Base-by-base conservation (phyloP, 768 basidiomycete species). In the Pleurotus sapidus region DNA sequence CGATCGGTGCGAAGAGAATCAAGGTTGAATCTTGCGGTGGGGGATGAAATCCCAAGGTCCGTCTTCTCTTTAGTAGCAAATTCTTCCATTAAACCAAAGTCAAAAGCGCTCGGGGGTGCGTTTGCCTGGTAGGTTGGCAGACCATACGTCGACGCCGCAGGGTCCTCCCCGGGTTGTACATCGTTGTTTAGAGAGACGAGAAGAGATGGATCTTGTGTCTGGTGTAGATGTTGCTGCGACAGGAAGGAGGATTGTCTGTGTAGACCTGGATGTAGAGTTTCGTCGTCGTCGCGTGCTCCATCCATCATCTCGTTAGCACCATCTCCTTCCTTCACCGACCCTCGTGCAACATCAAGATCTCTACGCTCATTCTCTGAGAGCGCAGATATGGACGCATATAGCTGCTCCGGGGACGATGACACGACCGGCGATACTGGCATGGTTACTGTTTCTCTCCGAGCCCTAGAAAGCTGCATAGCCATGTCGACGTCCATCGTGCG, bases 401-500 rank as follows among this genome's bases (percentile, higher is more conserved):
- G 20, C 20, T 60, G 58, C 15, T 69, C 69, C 5, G 65, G 62
- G 34, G 65, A 65, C 17, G 70, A 62, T 51, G 72, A 59, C 63
- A 72, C 56, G 59, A 68, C 68, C 50, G 75, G 66, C 60, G 74
- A 70, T 11, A 74, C 62, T 23, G 77, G 67, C 12, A 69, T 59
- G 3, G 74, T 69, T 5, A 84, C 64, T 0, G 87, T 88, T 50
- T 85, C 85, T 59, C 87, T 77, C 18, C 91, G 81, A 1, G 88
- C 89, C 18, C 83, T 78, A 20, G 87, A 89, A 42, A 89, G 81
- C 30, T 89, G 88, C 67, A 91, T 81, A 54, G 90, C 92, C 89
- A 93, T 93, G 65, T 95, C 94, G 0, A 91, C 91, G 65, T 98
- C 95, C 88, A 97, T 91, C 5, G 92, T 86, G 37, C 90, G 83